phyloP scores from a whole-genome alignment of 164 flowering plant genomes.

The Piper betle region DNA sequence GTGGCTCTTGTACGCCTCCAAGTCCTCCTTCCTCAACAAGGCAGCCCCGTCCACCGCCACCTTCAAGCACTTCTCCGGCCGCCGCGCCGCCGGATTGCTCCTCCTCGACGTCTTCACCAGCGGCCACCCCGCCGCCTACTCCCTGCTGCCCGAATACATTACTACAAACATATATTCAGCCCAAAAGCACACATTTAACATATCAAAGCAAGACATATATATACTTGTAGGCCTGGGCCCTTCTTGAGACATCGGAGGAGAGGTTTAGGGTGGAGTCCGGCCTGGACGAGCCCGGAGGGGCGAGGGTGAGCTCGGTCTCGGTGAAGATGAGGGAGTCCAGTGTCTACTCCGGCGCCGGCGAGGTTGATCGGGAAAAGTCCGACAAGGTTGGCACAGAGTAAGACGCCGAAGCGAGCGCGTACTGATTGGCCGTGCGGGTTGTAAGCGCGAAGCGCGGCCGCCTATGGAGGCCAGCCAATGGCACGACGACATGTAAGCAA shows the following conservation, averaged over 20 bases:
- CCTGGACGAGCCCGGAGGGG: constrained; percentile 20
- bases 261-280: no score
- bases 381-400: not conserved
- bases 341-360: not conserved
- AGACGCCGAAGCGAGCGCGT: not conserved
- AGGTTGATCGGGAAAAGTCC: not conserved
- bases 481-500: not conserved
- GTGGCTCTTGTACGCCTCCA: constrained; percentile 33
- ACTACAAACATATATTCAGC: no score
- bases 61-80: constrained; percentile 36
- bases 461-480: not conserved
- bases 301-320: constrained; percentile 35
- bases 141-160: constrained; percentile 12
- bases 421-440: no score
- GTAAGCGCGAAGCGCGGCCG: not conserved
- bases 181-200: no score
- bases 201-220: no score
- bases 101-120: constrained; percentile 43
- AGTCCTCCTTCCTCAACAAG: constrained; percentile 55
- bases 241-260: no score
- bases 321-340: constrained; percentile 10
- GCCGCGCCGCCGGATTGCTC: constrained; percentile 18
- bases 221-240: no score
- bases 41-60: constrained; percentile 73
- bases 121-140: constrained; percentile 59